Conservation (phyloP, 2,329 filamentous ascomycete genomes). For the Cadophora sp. region DNA sequence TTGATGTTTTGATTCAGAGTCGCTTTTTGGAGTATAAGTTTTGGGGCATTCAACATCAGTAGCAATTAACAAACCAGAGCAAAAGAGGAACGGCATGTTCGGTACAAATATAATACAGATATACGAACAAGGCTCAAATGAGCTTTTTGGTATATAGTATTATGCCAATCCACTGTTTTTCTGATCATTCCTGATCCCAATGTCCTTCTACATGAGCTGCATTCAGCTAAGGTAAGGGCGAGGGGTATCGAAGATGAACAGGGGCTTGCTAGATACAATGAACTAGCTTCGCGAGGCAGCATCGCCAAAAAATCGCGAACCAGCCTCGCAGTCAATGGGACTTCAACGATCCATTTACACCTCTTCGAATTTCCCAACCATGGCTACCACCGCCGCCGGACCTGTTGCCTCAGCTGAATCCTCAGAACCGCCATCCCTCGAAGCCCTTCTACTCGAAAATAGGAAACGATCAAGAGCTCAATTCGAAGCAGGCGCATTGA, state of each 20-base stretch:
- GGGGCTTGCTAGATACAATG: slow-evolving; percentile 5
- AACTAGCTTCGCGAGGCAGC: slow-evolving; percentile 10
- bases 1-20: too few relatives aligned
- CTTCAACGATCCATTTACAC: slow-evolving; percentile 8
- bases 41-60: too few relatives aligned
- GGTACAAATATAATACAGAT: too few relatives aligned
- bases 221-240: too few relatives aligned
- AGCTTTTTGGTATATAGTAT: too few relatives aligned
- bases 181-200: not conserved
- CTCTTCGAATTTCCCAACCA: not conserved
- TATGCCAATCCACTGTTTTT: too few relatives aligned
- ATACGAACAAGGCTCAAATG: too few relatives aligned
- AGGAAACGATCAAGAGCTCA: slow-evolving; percentile 50
- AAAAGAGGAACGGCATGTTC: too few relatives aligned
- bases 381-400: slow-evolving; percentile 22
- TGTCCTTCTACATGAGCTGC: not conserved
- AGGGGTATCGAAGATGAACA: slow-evolving; percentile 5
- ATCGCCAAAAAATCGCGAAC: slow-evolving; percentile 14
- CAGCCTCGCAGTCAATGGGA: slow-evolving; percentile 17
- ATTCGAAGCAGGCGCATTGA: slow-evolving; percentile 44
- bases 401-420: slow-evolving; percentile 6
- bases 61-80: too few relatives aligned
- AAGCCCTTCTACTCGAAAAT: slow-evolving; percentile 50
- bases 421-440: slow-evolving; percentile 42
- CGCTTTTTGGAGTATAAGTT: too few relatives aligned